A percentile compares a stretch with the other conserved stretches of the same genome.
Evolutionary conservation across 2,329 filamentous ascomycete species (phyloP).

Genomic region (Fragosphaeria purpurea): DNA sequence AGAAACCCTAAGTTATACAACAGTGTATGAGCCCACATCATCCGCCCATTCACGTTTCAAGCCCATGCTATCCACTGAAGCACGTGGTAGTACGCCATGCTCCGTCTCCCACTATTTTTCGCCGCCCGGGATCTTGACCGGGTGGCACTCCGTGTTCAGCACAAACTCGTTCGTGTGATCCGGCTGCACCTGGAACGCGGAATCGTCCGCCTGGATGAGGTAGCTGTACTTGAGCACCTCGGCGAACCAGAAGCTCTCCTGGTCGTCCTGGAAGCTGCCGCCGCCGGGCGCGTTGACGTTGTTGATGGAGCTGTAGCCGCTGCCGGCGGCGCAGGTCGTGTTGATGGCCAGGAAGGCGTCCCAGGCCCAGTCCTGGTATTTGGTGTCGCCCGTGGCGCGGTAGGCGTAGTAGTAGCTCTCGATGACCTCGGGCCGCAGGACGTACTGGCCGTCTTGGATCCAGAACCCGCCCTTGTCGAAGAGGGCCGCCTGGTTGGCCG

Average conservation of each 20-base stretch:
- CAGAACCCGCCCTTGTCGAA: conserved; percentile 63
- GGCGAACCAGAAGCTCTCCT: conserved; percentile 83
- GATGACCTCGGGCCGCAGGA: conserved; percentile 69
- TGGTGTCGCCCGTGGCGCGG: conserved; percentile 61
- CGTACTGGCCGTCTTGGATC: conserved; percentile 50
- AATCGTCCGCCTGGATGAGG: conserved; percentile 57
- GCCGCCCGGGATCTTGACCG: conserved; percentile 13
- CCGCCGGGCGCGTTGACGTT: conserved; percentile 57
- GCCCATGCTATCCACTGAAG: no score
- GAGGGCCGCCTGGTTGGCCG: conserved; percentile 42
- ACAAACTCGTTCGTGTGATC: conserved; percentile 37
- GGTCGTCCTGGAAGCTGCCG: conserved; percentile 55
- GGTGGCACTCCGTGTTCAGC: conserved; percentile 41
- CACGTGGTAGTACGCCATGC: no score
- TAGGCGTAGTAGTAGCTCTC: conserved; percentile 85
- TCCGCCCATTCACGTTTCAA: no score
- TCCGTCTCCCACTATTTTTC: background rate
- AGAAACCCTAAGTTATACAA: no score
- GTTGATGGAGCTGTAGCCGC: conserved; percentile 55
- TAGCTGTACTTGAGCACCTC: conserved; percentile 82
- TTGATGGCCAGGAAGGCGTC: conserved; percentile 63
- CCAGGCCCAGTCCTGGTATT: conserved; percentile 81
- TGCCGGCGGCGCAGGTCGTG: conserved; percentile 48
- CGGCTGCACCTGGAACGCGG: conserved; percentile 37
- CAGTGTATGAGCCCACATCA: no score